Conservation (phyloP, 495 filamentous ascomycete species). For the Saxispiralis lemnorum region DNA sequence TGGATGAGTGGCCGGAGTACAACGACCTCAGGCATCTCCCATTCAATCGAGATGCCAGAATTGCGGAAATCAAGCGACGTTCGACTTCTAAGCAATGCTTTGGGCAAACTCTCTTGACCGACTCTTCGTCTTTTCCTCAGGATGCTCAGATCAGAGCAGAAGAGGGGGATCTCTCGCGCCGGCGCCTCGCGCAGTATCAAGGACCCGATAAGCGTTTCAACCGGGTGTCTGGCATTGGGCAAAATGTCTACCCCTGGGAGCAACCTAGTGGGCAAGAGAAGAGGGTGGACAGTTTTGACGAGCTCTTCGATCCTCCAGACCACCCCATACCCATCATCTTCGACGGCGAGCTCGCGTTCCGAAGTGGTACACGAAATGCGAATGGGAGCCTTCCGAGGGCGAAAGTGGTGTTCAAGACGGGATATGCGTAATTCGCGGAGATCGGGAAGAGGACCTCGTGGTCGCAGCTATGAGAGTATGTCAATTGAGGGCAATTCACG, state of each 20-base stretch:
- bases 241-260: background rate
- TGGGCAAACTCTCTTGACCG: background rate
- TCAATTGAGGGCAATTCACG: no score
- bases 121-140: no score
- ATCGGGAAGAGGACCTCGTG: no score
- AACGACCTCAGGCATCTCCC: background rate
- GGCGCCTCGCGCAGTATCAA: no score
- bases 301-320: slow-evolving; percentile 14
- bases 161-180: no score
- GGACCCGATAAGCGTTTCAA: no score
- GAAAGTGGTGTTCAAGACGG: slow-evolving; percentile 4
- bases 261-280: background rate
- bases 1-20: slow-evolving; percentile 17
- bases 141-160: no score
- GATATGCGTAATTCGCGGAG: background rate
- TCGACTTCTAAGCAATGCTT: slow-evolving; percentile 18
- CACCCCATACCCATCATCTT: slow-evolving; percentile 12
- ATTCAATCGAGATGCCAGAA: slow-evolving; percentile 11
- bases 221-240: no score
- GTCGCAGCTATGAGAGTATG: no score
- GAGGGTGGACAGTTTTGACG: slow-evolving; percentile 7
- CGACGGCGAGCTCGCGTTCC: slow-evolving; percentile 15
- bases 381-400: slow-evolving; percentile 4
- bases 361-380: slow-evolving; percentile 11
- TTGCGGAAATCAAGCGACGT: slow-evolving; percentile 16